phyloP scores from a whole-genome alignment of 225 moss, liverwort and hornwort genomes.

The Bryum argenteum region DNA sequence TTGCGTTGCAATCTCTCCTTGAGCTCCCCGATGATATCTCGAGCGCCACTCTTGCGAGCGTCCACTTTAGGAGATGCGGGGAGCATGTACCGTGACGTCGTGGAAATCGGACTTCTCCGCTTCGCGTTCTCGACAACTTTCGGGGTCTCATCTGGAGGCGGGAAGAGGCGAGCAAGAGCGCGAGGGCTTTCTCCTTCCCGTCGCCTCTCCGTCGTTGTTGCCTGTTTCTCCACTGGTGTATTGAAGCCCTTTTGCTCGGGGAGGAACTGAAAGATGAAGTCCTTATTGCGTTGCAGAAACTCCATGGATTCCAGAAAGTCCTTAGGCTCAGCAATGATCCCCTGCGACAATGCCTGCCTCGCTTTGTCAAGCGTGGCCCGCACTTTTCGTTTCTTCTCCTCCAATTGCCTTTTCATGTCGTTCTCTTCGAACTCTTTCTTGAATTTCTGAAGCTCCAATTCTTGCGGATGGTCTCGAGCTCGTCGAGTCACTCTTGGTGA shows the following conservation, averaged over 20 bases:
- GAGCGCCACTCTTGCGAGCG: slow-evolving; percentile 50
- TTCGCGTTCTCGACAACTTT: slow-evolving; percentile 19
- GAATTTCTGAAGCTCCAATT: slow-evolving; percentile 80
- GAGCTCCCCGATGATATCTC: slow-evolving; percentile 50
- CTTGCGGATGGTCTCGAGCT: slow-evolving; percentile 77
- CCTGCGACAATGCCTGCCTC: slow-evolving; percentile 56
- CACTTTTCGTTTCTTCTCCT: slow-evolving; percentile 69
- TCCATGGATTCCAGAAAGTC: slow-evolving; percentile 86
- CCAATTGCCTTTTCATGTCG: slow-evolving; percentile 57
- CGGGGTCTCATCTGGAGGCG: slow-evolving; percentile 43
- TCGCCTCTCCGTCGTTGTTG: slow-evolving; percentile 47
- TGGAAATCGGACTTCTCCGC: slow-evolving; percentile 24
- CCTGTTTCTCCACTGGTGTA: slow-evolving; percentile 24
- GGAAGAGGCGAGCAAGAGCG: slow-evolving; percentile 52
- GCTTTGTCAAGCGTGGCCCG: slow-evolving; percentile 80
- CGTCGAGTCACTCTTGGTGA: slow-evolving; percentile 28
- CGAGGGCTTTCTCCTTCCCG: slow-evolving; percentile 51
- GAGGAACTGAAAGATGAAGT: slow-evolving; percentile 83
- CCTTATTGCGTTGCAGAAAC: slow-evolving; percentile 81
- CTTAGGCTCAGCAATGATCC: slow-evolving; percentile 44
- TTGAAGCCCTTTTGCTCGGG: slow-evolving; percentile 38
- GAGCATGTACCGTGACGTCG: slow-evolving; percentile 40
- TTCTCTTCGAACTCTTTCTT: slow-evolving; percentile 73
- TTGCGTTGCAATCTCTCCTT: slow-evolving; percentile 51
- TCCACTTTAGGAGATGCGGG: slow-evolving; percentile 53